These are phyloP conservation scores for Yamadazyma kanchanaburiensis DNA, from an alignment of 1,139 yeast genomes.

Conservation along the genomic window DNA sequence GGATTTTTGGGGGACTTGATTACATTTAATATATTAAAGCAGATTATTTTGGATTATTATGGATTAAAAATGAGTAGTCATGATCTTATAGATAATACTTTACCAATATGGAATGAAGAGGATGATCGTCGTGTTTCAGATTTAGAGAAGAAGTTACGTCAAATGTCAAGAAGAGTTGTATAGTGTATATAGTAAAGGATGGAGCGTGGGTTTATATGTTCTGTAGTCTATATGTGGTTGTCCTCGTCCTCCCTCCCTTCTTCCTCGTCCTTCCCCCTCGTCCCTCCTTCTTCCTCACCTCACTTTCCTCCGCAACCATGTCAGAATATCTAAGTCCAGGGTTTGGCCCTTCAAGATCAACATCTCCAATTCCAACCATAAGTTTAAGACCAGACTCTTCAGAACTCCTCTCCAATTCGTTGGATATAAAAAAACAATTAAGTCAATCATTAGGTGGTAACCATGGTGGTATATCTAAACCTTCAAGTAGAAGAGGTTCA, in stretches of 20 bases:
- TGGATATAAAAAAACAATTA: slow-evolving; percentile 16
- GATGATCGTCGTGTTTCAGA: slow-evolving; percentile 31
- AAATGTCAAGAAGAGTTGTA: slow-evolving; percentile 4
- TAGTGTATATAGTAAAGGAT: not conserved
- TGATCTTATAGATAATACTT: slow-evolving; percentile 10
- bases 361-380: slow-evolving; percentile 22
- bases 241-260: too few species aligned
- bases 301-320: slow-evolving; percentile 4
- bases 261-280: too few species aligned
- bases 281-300: too few species aligned
- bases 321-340: slow-evolving; percentile 8
- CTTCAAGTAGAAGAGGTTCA: slow-evolving; percentile 39
- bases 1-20: slow-evolving; percentile 38
- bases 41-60: slow-evolving; percentile 35
- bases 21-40: slow-evolving; percentile 36
- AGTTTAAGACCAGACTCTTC: slow-evolving; percentile 27
- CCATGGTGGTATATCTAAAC: slow-evolving; percentile 39
- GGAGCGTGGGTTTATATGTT: too few species aligned
- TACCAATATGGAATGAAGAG: slow-evolving; percentile 35
- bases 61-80: slow-evolving; percentile 29
- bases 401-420: slow-evolving; percentile 27
- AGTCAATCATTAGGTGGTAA: slow-evolving; percentile 36
- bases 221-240: too few species aligned
- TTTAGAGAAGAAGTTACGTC: slow-evolving; percentile 20
- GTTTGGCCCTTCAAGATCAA: slow-evolving; percentile 4